phyloP scores from a whole-genome alignment of 2,329 filamentous ascomycete species.

The Dothiorella sarmentorum region DNA sequence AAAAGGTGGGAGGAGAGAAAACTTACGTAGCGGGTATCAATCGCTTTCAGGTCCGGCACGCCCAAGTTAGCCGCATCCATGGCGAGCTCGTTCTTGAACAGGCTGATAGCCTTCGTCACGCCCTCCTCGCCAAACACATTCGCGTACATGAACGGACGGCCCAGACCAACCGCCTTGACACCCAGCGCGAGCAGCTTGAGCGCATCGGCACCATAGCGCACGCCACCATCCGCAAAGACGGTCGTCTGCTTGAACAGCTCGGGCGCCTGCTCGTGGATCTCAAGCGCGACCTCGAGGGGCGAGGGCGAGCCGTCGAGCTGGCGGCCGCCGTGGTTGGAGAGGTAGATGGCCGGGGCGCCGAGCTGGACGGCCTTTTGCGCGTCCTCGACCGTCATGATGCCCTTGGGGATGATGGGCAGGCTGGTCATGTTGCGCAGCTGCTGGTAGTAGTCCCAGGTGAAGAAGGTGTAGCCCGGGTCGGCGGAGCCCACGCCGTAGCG shows the following conservation, averaged over 20 bases:
- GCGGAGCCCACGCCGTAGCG: conserved; percentile 33
- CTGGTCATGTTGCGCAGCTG: conserved; percentile 36
- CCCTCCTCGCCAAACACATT: conserved; percentile 59
- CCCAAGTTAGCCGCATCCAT: conserved; percentile 35
- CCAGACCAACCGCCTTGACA: conserved; percentile 44
- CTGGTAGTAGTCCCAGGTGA: conserved; percentile 37
- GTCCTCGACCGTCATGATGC: conserved; percentile 40
- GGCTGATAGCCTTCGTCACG: conserved; percentile 54
- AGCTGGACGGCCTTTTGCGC: conserved; percentile 35
- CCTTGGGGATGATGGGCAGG: conserved; percentile 40
- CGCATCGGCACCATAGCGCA: conserved; percentile 39
- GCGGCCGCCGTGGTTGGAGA: conserved; percentile 43
- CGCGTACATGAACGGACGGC: conserved; percentile 50
- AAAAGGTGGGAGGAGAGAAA: background rate
- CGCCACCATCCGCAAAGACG: conserved; percentile 41
- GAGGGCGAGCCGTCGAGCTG: conserved; percentile 54
- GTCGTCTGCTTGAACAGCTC: conserved; percentile 40
- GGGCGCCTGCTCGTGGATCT: conserved; percentile 60
- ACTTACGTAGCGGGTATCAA: conserved; percentile 20
- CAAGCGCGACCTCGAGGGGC: conserved; percentile 71
- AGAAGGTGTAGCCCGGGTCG: conserved; percentile 28
- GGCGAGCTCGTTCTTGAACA: conserved; percentile 51
- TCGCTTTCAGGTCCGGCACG: conserved; percentile 30
- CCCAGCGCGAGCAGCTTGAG: conserved; percentile 39
- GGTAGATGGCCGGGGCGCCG: conserved; percentile 38